Base-by-base conservation (phyloP, 2,329 filamentous ascomycete genomes). In the Cladophialophora immunda region DNA sequence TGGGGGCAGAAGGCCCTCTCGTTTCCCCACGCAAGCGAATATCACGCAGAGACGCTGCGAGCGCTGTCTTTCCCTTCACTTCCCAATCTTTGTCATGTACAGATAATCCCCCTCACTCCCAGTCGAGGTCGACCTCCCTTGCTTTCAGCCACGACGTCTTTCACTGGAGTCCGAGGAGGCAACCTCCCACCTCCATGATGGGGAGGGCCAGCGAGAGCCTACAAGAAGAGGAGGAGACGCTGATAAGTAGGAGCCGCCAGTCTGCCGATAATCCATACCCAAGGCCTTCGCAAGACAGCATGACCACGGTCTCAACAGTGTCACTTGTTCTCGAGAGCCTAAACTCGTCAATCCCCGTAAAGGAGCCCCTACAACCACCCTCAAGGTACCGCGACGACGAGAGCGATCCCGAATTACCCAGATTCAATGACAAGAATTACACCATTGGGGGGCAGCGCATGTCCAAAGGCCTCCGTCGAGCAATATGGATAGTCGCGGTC, bases 401-500 rank as follows among this genome's bases (percentile, higher is more conserved):
- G 8, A 73, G 73, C 54, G 75, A 76, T 58, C 73, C 70, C 27
- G 75, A 76, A 65, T 61, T 74, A 19, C 71, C 69, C 4, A 64
- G 68, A 34, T 68, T 67, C 41, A 69, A 67, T 19, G 64, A 68
- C 58, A 55, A 66, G 27, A 68, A 62, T 15, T 64, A 66, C 34
- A 63, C 65, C 17, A 32, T 63, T 38, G 55, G 52, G 27, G 67
- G 68, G 27, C 64, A 59, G 36, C 67, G 68, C 11, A 68, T 72
- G 64, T 72, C 72, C 17, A 76, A 66, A 68, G 76, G 77, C n/a
- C 72, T 77, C 32, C 75, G 76, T 32, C 76, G 76, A 41, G 64
- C 79, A 47, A 71, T 83, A 47, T 82, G 80, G 80, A 64, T 76
- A 6, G 66, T 83, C 29, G 73, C 77, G 7, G 57, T 77, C n/a